These are phyloP conservation scores for Salix arbutifolia DNA, from an alignment of 345 rosid genomes.

Conservation along the genomic window DNA sequence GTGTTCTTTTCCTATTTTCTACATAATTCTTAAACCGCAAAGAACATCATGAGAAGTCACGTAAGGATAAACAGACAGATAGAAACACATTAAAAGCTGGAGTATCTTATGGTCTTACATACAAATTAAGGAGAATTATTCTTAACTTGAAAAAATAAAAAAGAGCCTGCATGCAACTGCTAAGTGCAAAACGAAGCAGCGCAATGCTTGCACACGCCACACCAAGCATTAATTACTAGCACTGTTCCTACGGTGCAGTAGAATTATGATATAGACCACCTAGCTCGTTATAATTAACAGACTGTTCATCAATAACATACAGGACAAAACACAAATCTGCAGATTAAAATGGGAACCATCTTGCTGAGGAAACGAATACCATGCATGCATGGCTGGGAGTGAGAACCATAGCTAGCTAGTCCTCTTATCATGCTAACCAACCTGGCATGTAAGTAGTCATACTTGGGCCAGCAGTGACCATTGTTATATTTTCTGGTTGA, in stretches of 20 bases:
- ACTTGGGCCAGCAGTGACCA: slow-evolving; percentile 69
- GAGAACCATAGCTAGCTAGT: neutral
- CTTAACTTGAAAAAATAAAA: neutral
- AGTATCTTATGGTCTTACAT: neutral
- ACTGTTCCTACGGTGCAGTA: slow-evolving; percentile 6
- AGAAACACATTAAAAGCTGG: neutral
- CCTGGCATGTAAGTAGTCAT: slow-evolving; percentile 76
- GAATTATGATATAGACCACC: slow-evolving; percentile 9
- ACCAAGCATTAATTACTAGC: slow-evolving; percentile 3
- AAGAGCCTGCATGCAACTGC: slow-evolving; percentile 4
- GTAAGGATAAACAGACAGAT: neutral
- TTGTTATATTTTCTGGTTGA: slow-evolving; percentile 52
- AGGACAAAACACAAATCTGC: slow-evolving; percentile 8
- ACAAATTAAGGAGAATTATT: neutral
- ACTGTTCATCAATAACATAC: neutral
- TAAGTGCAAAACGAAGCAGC: neutral
- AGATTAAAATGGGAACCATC: neutral
- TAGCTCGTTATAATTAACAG: neutral
- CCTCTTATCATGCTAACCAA: slow-evolving; percentile 66
- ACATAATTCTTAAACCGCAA: neutral
- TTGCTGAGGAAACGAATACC: slow-evolving; percentile 3
- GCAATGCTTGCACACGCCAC: slow-evolving; percentile 11
- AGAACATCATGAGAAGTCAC: neutral
- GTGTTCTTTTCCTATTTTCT: too few relatives aligned
- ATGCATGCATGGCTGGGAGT: slow-evolving; percentile 13